Evolutionary conservation across 2,329 filamentous ascomycete species (phyloP).

Genomic region (Apiospora saccharicola): DNA sequence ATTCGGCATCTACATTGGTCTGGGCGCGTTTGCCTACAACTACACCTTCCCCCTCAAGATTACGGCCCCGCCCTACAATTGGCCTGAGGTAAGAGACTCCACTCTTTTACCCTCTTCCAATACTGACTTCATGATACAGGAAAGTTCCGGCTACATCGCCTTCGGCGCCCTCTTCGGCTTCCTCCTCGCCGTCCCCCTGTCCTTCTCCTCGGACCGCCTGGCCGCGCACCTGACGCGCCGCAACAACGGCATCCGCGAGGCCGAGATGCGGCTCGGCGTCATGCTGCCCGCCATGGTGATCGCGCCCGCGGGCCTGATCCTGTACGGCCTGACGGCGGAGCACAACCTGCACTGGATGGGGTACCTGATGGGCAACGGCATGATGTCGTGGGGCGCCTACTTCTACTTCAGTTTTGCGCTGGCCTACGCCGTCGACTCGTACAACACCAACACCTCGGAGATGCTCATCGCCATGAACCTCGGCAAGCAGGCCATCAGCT

Average conservation of each 20-base stretch:
- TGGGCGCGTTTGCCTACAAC: slow-evolving; percentile 54
- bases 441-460: slow-evolving; percentile 65
- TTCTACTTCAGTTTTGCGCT: slow-evolving; percentile 66
- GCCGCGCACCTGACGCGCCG: slow-evolving; percentile 47
- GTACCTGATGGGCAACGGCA: slow-evolving; percentile 58
- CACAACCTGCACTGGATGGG: slow-evolving; percentile 51
- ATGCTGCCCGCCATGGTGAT: slow-evolving; percentile 44
- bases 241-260: slow-evolving; percentile 51
- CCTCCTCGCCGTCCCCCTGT: slow-evolving; percentile 47
- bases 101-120: not conserved
- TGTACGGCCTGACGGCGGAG: slow-evolving; percentile 48
- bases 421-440: slow-evolving; percentile 67
- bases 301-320: slow-evolving; percentile 45
- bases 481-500: slow-evolving; percentile 64
- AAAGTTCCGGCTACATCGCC: slow-evolving; percentile 38
- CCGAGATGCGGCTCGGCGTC: slow-evolving; percentile 50
- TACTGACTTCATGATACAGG: slow-evolving; percentile 31
- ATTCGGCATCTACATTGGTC: slow-evolving; percentile 54
- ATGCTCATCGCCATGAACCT: slow-evolving; percentile 68
- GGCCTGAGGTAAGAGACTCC: slow-evolving; percentile 43
- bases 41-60: slow-evolving; percentile 55
- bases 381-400: slow-evolving; percentile 58
- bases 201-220: slow-evolving; percentile 45
- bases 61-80: slow-evolving; percentile 50
- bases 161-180: slow-evolving; percentile 47